Percentiles rank a stretch among this genome's conserved stretches.
Conservation (phyloP, 2,329 filamentous ascomycete species). For the Sordariomycetes sp. region DNA sequence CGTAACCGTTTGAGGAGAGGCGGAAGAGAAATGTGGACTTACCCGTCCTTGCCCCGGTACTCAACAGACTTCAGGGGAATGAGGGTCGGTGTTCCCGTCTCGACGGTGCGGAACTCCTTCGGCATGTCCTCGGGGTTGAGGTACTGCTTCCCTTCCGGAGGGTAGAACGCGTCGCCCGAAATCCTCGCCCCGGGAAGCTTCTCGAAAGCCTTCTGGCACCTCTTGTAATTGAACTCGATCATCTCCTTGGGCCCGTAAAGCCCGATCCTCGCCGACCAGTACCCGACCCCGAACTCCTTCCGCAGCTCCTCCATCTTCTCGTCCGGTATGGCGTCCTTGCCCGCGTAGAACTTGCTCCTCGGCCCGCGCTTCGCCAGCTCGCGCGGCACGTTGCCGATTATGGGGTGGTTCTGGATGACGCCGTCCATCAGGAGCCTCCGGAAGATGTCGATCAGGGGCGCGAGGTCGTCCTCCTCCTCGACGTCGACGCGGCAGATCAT, state of each 20-base stretch:
- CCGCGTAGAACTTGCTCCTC: slow-evolving; percentile 16
- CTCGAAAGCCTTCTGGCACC: slow-evolving; percentile 20
- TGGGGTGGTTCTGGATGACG: slow-evolving; percentile 33
- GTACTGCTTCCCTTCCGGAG: slow-evolving; percentile 19
- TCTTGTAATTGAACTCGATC: slow-evolving; percentile 17
- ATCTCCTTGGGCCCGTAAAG: slow-evolving; percentile 21
- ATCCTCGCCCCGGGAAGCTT: slow-evolving; percentile 17
- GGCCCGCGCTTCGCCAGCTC: slow-evolving; percentile 25
- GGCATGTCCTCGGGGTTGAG: slow-evolving; percentile 20
- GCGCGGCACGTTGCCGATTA: slow-evolving; percentile 28
- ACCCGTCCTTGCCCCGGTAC: neutral
- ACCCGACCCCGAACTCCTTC: slow-evolving; percentile 26
- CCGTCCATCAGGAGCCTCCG: slow-evolving; percentile 15
- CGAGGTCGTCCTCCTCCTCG: slow-evolving; percentile 21
- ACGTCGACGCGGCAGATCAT: slow-evolving; percentile 28
- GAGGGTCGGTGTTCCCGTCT: slow-evolving; percentile 19
- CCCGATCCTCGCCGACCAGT: slow-evolving; percentile 36
- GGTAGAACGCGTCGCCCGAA: slow-evolving; percentile 12
- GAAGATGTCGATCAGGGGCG: slow-evolving; percentile 23
- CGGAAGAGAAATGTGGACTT: neutral
- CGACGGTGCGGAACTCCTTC: slow-evolving; percentile 23
- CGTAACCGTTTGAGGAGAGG: slow-evolving; percentile 15
- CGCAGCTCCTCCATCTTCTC: slow-evolving; percentile 27
- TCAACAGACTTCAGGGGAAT: slow-evolving; percentile 15
- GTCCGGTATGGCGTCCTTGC: slow-evolving; percentile 21